These are phyloP conservation scores for Magnolia kwangsiensis DNA, from an alignment of 164 flowering plant genomes.

Conservation along the genomic window DNA sequence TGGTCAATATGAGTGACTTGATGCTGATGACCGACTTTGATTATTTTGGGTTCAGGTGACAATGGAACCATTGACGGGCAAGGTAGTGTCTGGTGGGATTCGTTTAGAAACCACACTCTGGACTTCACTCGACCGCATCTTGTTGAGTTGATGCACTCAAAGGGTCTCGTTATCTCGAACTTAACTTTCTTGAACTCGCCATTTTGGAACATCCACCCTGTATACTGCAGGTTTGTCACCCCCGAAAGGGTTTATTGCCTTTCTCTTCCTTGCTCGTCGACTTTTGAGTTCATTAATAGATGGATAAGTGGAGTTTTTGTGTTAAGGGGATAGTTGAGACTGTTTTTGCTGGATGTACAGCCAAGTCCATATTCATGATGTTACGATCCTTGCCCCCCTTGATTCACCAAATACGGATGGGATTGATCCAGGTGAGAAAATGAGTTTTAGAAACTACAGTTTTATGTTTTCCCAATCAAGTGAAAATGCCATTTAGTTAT, in stretches of 20 bases:
- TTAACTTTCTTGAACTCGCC: slow-evolving; percentile 74
- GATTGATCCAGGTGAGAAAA: slow-evolving; percentile 63
- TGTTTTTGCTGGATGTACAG: slow-evolving; percentile 27
- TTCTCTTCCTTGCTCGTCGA: neutral
- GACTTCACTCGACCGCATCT: slow-evolving; percentile 69
- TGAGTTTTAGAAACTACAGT: too few species aligned
- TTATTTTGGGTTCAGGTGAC: slow-evolving; percentile 40
- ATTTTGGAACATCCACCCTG: slow-evolving; percentile 77
- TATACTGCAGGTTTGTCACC: slow-evolving; percentile 72
- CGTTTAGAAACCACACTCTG: slow-evolving; percentile 39
- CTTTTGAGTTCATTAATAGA: slow-evolving; percentile 2
- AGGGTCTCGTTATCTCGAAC: slow-evolving; percentile 57
- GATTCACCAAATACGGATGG: slow-evolving; percentile 78
- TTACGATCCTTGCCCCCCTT: slow-evolving; percentile 64
- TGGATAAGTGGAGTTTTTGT: slow-evolving; percentile 10
- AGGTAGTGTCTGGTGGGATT: slow-evolving; percentile 72
- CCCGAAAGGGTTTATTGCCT: slow-evolving; percentile 13
- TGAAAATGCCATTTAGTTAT: too few species aligned
- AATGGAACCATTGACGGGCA: slow-evolving; percentile 86
- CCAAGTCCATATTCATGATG: slow-evolving; percentile 31
- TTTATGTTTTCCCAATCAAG: too few species aligned
- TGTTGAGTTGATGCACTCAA: slow-evolving; percentile 63
- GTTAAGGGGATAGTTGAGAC: slow-evolving; percentile 12
- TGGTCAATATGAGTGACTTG: neutral
- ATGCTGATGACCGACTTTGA: neutral